phyloP scores from a whole-genome alignment of 352 stramenopile species.

The Globisporangium viniferum region DNA sequence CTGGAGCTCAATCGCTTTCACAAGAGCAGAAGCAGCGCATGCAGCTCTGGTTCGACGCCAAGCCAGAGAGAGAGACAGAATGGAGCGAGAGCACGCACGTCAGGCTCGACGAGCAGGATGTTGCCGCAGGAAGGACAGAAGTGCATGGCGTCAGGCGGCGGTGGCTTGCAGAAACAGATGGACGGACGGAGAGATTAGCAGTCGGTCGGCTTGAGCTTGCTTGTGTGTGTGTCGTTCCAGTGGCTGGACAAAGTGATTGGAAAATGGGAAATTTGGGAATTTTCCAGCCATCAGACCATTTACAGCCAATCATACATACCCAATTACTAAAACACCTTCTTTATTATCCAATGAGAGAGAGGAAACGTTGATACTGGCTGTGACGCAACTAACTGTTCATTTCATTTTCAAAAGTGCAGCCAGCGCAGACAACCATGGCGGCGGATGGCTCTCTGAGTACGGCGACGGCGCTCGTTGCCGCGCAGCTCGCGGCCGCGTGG shows the following conservation, averaged over 20 bases:
- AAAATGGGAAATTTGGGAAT: neutral
- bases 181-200: neutral
- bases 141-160: constrained; percentile 48
- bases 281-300: neutral
- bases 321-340: neutral
- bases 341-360: constrained; percentile 1
- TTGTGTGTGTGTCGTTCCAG: neutral
- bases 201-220: neutral
- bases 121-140: constrained; percentile 90
- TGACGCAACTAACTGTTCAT: neutral
- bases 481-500: constrained; percentile 18
- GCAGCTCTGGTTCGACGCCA: neutral
- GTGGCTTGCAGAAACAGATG: neutral
- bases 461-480: constrained; percentile 4
- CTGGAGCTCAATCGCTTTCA: neutral
- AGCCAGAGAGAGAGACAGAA: constrained; percentile 13
- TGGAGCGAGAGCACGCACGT: constrained; percentile 33
- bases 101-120: constrained; percentile 87
- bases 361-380: neutral
- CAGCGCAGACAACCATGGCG: neutral
- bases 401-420: neutral
- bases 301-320: constrained; percentile 8
- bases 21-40: neutral
- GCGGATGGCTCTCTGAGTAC: neutral
- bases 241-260: constrained; percentile 9